These are phyloP conservation scores for Pelagomonas calceolata DNA, from an alignment of 108 stramenopile genomes.

Conservation along the genomic window DNA sequence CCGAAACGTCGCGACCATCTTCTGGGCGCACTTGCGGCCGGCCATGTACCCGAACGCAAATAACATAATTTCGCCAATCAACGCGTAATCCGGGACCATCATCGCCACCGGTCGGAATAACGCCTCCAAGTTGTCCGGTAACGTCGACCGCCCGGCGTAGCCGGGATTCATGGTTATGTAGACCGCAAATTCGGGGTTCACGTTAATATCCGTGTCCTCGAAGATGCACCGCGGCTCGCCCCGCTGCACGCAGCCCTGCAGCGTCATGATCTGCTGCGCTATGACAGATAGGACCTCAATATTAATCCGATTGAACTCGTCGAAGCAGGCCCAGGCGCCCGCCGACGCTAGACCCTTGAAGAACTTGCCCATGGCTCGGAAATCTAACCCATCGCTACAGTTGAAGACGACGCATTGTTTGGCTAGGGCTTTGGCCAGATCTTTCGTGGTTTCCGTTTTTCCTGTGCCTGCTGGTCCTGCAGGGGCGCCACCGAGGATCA, in stretches of 20 bases:
- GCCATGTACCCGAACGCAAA: slow-evolving; percentile 52
- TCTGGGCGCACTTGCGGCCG: slow-evolving; percentile 44
- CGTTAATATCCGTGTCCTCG: slow-evolving; percentile 44
- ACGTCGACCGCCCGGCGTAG: slow-evolving; percentile 49
- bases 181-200: slow-evolving; percentile 48
- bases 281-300: slow-evolving; percentile 58
- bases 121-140: slow-evolving; percentile 59
- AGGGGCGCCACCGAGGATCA: slow-evolving; percentile 52
- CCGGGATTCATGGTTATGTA: slow-evolving; percentile 68
- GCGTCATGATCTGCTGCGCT: slow-evolving; percentile 56
- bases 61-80: slow-evolving; percentile 62
- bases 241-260: slow-evolving; percentile 41
- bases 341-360: slow-evolving; percentile 55
- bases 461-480: slow-evolving; percentile 59
- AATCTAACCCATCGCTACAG: slow-evolving; percentile 55
- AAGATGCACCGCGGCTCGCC: slow-evolving; percentile 38
- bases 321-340: slow-evolving; percentile 65
- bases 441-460: slow-evolving; percentile 54
- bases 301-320: slow-evolving; percentile 63
- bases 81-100: slow-evolving; percentile 59
- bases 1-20: slow-evolving; percentile 54
- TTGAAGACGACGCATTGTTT: slow-evolving; percentile 59
- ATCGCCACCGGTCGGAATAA: slow-evolving; percentile 57
- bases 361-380: slow-evolving; percentile 59
- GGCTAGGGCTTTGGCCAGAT: slow-evolving; percentile 56